Evolutionary conservation across 495 filamentous ascomycete genomes (phyloP), one percentile per base, ranked within the genome.

Genomic region (Podospora comata): DNA sequence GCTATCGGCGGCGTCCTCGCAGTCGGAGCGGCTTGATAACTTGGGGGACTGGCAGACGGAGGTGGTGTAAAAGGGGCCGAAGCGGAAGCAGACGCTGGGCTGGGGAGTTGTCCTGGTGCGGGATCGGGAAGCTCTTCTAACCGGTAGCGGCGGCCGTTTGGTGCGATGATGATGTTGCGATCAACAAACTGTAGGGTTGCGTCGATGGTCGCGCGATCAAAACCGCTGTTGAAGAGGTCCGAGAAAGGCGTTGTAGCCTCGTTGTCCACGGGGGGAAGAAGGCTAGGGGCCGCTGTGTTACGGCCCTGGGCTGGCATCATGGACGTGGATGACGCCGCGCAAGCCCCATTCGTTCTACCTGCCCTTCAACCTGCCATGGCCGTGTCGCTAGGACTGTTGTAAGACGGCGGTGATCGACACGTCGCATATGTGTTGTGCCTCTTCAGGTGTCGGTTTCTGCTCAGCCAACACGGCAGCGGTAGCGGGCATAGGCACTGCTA

Each of bases 291-390:
- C 66, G 70, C 54, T 53, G 71, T 65, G 23, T 58, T 58, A 57
- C 70, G 72, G 59, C 70, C 69, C 65, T 71, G 70, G 60, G 73
- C 72, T 69, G 75, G 71, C 75, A 78, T 77, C 64, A 70, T 73
- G 67, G 70, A 72, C 55, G 68, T 69, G 30, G 27, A 44, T 64
- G 48, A 61, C 67, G 71, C 73, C 73, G 72, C 69, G 69, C 73
- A 72, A 70, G 68, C 70, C 66, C 73, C 66, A 67, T 73, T 70
- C 65, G 67, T 64, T 74, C 70, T 73, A 67, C 71, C 72, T 64
- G 72, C 69, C 75, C 73, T 77, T 74, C 70, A 75, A 67, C 71
- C 74, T 64, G 72, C 71, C 75, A 76, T 77, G 70, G 65, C 67
- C 61, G 65, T 68, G 44, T 71, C 30, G 64, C 60, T 64, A 64